A percentile compares a stretch with the other conserved stretches of the same genome.
These are phyloP conservation scores for Termitomyces bulborhizus DNA, from an alignment of 768 basidiomycete genomes.

Conservation along the genomic window DNA sequence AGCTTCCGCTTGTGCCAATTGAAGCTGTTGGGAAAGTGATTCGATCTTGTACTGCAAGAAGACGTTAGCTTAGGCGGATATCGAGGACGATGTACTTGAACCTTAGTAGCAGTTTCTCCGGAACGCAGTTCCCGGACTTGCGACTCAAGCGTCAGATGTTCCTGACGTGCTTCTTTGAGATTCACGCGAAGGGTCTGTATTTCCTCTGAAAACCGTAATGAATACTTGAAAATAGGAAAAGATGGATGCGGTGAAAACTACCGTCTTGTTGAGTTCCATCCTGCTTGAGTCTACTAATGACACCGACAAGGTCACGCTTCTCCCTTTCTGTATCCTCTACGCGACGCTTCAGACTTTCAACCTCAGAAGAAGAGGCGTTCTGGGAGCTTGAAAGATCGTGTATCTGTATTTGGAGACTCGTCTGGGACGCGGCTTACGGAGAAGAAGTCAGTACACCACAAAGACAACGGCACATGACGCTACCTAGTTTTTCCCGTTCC, in stretches of 20 bases:
- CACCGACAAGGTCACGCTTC: constrained; percentile 82
- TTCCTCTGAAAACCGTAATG: constrained; percentile 46
- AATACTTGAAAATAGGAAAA: not conserved
- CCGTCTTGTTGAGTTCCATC: constrained; percentile 72
- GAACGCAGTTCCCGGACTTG: constrained; percentile 71
- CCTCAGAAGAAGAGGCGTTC: constrained; percentile 55
- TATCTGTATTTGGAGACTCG: constrained; percentile 49
- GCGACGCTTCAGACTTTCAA: constrained; percentile 50
- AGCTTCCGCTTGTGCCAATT: constrained; percentile 70
- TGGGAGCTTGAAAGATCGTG: constrained; percentile 51
- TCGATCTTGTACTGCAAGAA: constrained; percentile 74
- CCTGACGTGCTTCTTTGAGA: constrained; percentile 71
- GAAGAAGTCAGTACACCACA: constrained; percentile 15
- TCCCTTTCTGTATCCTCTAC: constrained; percentile 79
- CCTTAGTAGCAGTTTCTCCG: constrained; percentile 71
- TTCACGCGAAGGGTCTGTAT: constrained; percentile 59
- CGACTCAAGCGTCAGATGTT: constrained; percentile 59
- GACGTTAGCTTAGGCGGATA: not conserved
- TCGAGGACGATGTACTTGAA: constrained; percentile 19
- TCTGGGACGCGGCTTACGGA: constrained; percentile 36
- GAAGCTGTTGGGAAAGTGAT: constrained; percentile 74
- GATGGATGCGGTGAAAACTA: constrained; percentile 24
- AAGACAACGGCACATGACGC: constrained; percentile 4
- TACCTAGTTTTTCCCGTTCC: constrained; percentile 66
- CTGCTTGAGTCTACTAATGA: constrained; percentile 78